Percentiles rank a stretch among this genome's conserved stretches.
These are phyloP conservation scores for Yarrowia phangngaensis DNA, from an alignment of 805 yeast genomes.

Conservation along the genomic window DNA sequence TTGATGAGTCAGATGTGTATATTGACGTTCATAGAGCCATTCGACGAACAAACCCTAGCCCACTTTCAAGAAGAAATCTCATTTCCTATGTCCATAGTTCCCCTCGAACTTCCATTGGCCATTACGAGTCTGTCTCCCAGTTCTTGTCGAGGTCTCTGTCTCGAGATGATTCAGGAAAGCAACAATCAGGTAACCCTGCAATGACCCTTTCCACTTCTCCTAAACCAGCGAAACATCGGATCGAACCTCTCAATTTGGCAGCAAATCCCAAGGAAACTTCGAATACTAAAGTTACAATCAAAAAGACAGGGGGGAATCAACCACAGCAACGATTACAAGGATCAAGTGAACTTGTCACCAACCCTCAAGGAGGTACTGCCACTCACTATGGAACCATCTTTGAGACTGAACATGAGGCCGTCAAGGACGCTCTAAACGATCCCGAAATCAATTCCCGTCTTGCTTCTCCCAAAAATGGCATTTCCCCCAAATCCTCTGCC, in stretches of 20 bases:
- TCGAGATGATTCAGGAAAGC: slow-evolving; percentile 7
- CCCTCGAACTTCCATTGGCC: slow-evolving; percentile 15
- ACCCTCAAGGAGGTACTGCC: slow-evolving; percentile 10
- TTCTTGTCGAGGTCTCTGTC: slow-evolving; percentile 15
- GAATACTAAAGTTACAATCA: slow-evolving; percentile 63
- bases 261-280: slow-evolving; percentile 60
- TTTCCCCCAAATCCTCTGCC: neutral
- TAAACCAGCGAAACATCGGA: slow-evolving; percentile 29
- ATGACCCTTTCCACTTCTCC: slow-evolving; percentile 6
- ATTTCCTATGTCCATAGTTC: slow-evolving; percentile 17
- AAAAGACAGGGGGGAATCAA: slow-evolving; percentile 39
- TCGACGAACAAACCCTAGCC: slow-evolving; percentile 48
- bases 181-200: slow-evolving; percentile 8
- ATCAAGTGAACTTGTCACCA: slow-evolving; percentile 1
- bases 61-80: slow-evolving; percentile 33
- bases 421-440: slow-evolving; percentile 28
- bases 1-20: slow-evolving; percentile 92
- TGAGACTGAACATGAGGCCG: slow-evolving; percentile 32
- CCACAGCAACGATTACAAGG: neutral
- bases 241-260: slow-evolving; percentile 63
- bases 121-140: slow-evolving; percentile 13
- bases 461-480: slow-evolving; percentile 7
- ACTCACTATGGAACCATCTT: slow-evolving; percentile 31
- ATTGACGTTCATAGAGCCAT: slow-evolving; percentile 86
- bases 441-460: slow-evolving; percentile 7